phyloP scores from a whole-genome alignment of 345 rosid species.

The Toxicodendron radicans region DNA sequence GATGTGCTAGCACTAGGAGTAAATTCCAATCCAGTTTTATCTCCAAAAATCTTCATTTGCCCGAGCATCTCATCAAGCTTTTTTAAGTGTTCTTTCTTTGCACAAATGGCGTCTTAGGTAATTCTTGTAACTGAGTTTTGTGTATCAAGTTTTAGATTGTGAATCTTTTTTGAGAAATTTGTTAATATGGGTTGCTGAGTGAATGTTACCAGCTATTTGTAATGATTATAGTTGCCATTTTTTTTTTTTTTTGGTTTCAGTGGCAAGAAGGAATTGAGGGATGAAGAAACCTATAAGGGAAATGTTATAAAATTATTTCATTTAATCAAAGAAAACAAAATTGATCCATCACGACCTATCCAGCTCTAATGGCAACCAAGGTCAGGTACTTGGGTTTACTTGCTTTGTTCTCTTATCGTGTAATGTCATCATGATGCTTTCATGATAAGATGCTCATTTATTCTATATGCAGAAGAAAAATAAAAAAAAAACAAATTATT shows the following conservation, averaged over 20 bases:
- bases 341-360: conserved; percentile 65
- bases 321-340: conserved; percentile 36
- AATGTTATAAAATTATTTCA: conserved; percentile 24
- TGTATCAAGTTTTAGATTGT: neutral
- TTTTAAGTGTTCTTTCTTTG: neutral
- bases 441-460: neutral
- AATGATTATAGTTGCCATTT: no score
- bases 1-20: no score
- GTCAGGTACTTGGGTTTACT: conserved; percentile 67
- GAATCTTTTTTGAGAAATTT: neutral
- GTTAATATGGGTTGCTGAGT: neutral
- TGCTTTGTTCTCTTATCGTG: neutral
- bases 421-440: no score
- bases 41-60: no score
- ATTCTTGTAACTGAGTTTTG: neutral
- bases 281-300: conserved; percentile 28
- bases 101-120: neutral
- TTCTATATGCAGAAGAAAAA: neutral
- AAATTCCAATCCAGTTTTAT: no score
- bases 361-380: conserved; percentile 93
- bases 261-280: conserved; percentile 74
- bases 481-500: neutral
- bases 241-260: conserved; percentile 21
- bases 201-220: conserved; percentile 7
- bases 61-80: no score